Base-by-base conservation (phyloP, 768 basidiomycete species). In the Artomyces pyxidatus region DNA sequence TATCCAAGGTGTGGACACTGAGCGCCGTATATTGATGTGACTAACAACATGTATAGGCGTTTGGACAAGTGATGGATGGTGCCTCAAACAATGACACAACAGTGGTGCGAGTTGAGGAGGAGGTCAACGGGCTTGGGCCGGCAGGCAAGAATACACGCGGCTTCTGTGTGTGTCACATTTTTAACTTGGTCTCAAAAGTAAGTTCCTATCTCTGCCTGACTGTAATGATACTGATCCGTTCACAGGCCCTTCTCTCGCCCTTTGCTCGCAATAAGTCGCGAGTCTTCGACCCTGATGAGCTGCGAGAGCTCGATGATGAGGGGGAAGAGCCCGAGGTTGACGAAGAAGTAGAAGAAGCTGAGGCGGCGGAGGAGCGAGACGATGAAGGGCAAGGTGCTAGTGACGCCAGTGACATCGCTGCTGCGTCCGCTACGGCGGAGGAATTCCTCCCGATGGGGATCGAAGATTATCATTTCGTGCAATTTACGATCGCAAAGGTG, bases 171-270 rank as follows among this genome's bases (percentile, higher is more conserved):
- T 10, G 17, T 21, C 32, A 38, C 17, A 19, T 40, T 37, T 21
- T 45, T 50, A 52, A 43, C 53, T 9, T 40, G 50, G 39, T 6
- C 42, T 10, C 7, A 12, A 51, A 42, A 7, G 52, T 45, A 17
- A 6, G 27, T 26, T n/a, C 10, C 37, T 14, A 35, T 29, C 22
- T 7, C 3, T 14, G 37, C 12, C 9, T 30, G 11, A 9, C 10
- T 17, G 14, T 22, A 7, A 9, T 8, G 25, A 22, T 17, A 11
- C 22, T 39, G 25, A 44, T 28, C 23, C 22, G n/a, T 21, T 14
- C 35, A 3, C 39, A 63, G 62, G 61, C 60, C 14, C 57, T 62
- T 22, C 42, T 63, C 19, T 57, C 54, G 2, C 50, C 39, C 25
- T 60, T 60, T 42, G 49, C 50, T 14, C 11, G 30, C 26, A 49